Evolutionary conservation across 2,329 filamentous ascomycete species (phyloP).

Genomic region (Colletotrichum gigasporum): DNA sequence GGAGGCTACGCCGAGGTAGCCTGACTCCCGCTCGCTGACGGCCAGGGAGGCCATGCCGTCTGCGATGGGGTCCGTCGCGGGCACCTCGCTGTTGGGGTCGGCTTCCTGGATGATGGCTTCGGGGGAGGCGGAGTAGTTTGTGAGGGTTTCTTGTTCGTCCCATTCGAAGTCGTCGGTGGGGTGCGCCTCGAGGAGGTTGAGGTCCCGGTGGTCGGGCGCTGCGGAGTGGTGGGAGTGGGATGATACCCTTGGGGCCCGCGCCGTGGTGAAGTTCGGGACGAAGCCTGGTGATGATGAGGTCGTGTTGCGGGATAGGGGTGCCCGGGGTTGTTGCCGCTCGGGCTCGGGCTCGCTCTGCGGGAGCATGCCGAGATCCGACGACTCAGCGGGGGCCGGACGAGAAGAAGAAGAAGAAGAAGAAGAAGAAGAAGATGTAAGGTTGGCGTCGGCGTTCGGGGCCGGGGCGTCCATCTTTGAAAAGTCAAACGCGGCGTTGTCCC

Average conservation of each 20-base stretch:
- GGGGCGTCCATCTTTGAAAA: constrained; percentile 3
- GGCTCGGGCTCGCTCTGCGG: neutral
- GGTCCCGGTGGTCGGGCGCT: constrained; percentile 7
- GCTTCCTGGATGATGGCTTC: constrained; percentile 30
- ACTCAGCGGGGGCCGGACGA: neutral
- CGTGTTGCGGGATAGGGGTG: neutral
- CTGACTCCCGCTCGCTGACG: constrained; percentile 47
- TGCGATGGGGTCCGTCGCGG: constrained; percentile 36
- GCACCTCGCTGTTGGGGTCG: constrained; percentile 34
- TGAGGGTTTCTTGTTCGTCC: constrained; percentile 43
- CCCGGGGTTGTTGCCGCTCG: neutral
- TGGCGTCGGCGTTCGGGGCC: neutral
- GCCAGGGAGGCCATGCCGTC: constrained; percentile 50
- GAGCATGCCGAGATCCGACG: neutral
- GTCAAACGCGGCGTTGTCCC: neutral
- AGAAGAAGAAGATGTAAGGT: no score
- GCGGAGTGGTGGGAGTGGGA: neutral
- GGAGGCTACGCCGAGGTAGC: constrained; percentile 56
- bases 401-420: no score
- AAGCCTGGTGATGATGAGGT: neutral
- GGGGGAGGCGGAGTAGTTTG: constrained; percentile 39
- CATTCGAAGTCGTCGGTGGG: constrained; percentile 48
- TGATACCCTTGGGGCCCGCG: neutral
- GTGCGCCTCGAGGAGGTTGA: constrained; percentile 41
- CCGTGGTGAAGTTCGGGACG: neutral